Evolutionary conservation across 2,329 filamentous ascomycete species (phyloP).

Genomic region (Domatiomyces catenatus): DNA sequence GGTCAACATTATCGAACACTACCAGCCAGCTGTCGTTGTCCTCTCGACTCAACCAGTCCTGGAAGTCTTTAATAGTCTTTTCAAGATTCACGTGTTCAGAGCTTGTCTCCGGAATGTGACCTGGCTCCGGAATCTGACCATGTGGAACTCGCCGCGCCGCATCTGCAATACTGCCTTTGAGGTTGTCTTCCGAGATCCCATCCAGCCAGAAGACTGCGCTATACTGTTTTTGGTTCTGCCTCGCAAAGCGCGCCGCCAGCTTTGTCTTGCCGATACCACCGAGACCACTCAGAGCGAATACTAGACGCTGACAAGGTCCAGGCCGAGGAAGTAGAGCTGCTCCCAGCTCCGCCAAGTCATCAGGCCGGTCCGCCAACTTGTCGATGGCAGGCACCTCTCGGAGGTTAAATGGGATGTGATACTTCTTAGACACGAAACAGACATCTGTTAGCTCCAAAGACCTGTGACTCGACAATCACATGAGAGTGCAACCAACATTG

Average conservation of each 20-base stretch:
- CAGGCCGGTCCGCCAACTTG: constrained; percentile 1
- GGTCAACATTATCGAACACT: constrained; percentile 20
- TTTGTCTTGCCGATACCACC: constrained; percentile 34
- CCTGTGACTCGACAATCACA: too few relatives aligned
- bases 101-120: not conserved
- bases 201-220: constrained; percentile 31
- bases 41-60: not conserved
- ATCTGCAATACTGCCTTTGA: not conserved
- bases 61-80: too few relatives aligned
- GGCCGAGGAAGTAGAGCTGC: constrained; percentile 1
- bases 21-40: constrained; percentile 18
- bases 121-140: not conserved
- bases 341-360: constrained; percentile 1
- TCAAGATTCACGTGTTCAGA: constrained; percentile 5
- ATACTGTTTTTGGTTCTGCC: constrained; percentile 22
- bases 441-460: too few relatives aligned
- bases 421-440: too few relatives aligned
- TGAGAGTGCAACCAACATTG: too few relatives aligned
- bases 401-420: constrained; percentile 2
- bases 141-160: not conserved
- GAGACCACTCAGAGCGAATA: constrained; percentile 24
- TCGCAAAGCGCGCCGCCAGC: constrained; percentile 24
- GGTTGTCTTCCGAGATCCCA: constrained; percentile 2
- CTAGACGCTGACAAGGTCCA: constrained; percentile 1
- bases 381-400: constrained; percentile 2